Evolutionary conservation across 768 basidiomycete species (phyloP), one percentile per base, ranked within the genome.

Genomic region (Phaeotremella skinneri): DNA sequence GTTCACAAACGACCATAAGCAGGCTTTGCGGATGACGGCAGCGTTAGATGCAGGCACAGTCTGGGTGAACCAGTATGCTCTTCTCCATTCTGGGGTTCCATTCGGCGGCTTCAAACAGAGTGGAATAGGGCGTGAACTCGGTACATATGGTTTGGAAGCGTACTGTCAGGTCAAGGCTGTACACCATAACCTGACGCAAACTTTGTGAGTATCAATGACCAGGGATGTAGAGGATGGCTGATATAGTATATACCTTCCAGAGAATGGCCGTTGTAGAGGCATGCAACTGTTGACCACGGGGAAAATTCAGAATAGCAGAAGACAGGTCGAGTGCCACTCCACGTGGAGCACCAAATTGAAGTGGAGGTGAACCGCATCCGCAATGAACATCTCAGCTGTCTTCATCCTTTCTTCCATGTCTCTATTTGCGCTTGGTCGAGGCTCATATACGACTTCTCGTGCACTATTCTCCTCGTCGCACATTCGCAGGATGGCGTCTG

Each of bases 101-200:
- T 91, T 91, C 68, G 90, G 90, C 52, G 90, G 90, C 5, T 90
- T 81, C 81, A 91, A 90, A 81, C 84, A 87, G 67, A 85, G 83
- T 29, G 89, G 89, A 49, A 85, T 88, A 11, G 89, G 89, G 14
- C 81, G 87, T 25, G 89, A 90, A 74, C 72, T 86, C 30, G 89
- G 89, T 29, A 85, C 87, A 58, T 87, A 89, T 74, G 89, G 87
- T 5, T 69, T 86, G 37, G 75, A 80, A 25, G 59, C 52, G 47
- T 87, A 86, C 73, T 85, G 84, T 0, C 81, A 84, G 63, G 82
- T 86, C 72, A 87, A 87, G 74, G 83, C 83, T 25, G 85, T 88
- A 1, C 85, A 87, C 58, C 80, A 87, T 61, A 87, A 87, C 73
- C 68, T 86, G 27, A 29, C 63, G 59, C 54, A 61, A 45, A 67